Conservation (phyloP, 495 filamentous ascomycete species). For the Cairneyella variabilis region DNA sequence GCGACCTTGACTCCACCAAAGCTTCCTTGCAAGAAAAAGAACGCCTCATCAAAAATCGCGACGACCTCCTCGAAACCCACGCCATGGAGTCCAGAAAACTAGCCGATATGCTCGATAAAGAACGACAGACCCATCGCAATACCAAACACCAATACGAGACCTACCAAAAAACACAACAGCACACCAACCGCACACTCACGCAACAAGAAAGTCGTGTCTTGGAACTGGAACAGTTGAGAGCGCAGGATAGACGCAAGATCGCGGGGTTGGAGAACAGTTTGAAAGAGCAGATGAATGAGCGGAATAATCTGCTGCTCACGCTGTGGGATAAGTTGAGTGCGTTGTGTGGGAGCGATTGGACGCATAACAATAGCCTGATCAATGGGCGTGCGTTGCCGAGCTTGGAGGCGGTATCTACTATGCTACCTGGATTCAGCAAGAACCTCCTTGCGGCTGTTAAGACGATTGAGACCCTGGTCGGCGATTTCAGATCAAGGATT, state of each 20-base stretch:
- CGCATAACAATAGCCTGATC: conserved; percentile 82
- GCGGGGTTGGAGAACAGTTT: conserved; percentile 69
- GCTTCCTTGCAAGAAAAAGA: conserved; percentile 81
- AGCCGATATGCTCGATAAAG: conserved; percentile 85
- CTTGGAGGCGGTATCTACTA: conserved; percentile 71
- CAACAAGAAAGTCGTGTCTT: conserved; percentile 78
- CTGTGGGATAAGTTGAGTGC: conserved; percentile 84
- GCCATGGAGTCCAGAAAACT: conserved; percentile 82
- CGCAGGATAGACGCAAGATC: conserved; percentile 70
- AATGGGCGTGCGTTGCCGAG: conserved; percentile 77
- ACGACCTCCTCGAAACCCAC: conserved; percentile 83
- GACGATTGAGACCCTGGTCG: conserved; percentile 76
- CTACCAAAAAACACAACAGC: conserved; percentile 79
- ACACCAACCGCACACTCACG: conserved; percentile 73
- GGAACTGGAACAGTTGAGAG: conserved; percentile 74
- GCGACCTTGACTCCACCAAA: conserved; percentile 75
- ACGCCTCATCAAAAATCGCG: conserved; percentile 82
- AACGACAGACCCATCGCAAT: conserved; percentile 75
- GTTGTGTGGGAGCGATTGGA: conserved; percentile 90
- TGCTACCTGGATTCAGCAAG: conserved; percentile 80
- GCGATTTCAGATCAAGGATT: conserved; percentile 76
- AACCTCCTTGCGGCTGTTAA: conserved; percentile 86
- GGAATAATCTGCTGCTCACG: conserved; percentile 78
- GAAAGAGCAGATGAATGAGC: conserved; percentile 82
- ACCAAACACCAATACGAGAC: conserved; percentile 85